These are phyloP conservation scores for Camillea tinctor DNA, from an alignment of 2,329 filamentous ascomycete genomes.

Conservation along the genomic window DNA sequence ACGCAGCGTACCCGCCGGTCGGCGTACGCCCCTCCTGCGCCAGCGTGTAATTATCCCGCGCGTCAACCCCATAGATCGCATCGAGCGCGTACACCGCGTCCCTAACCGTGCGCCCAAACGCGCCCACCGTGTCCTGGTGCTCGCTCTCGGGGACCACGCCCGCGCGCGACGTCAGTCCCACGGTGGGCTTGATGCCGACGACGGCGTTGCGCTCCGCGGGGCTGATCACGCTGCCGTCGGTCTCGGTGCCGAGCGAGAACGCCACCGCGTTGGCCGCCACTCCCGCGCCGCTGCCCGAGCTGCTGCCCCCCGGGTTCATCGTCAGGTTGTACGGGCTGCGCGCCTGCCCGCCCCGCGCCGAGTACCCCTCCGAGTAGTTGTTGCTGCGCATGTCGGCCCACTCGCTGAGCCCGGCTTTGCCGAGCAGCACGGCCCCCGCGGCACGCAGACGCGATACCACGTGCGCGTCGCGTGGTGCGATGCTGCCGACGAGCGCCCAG, in stretches of 20 bases:
- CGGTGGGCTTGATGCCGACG: slow-evolving; percentile 74
- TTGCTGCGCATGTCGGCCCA: slow-evolving; percentile 72
- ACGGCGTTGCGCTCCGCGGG: slow-evolving; percentile 68
- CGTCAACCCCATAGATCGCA: slow-evolving; percentile 65
- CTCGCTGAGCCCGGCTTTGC: slow-evolving; percentile 69
- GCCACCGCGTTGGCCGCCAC: slow-evolving; percentile 62
- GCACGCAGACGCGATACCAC: slow-evolving; percentile 61
- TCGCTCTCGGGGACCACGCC: slow-evolving; percentile 61
- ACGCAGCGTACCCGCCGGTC: slow-evolving; percentile 54
- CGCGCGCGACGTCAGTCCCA: slow-evolving; percentile 62
- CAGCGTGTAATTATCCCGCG: slow-evolving; percentile 64
- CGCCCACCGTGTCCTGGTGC: slow-evolving; percentile 68
- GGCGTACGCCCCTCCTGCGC: slow-evolving; percentile 58
- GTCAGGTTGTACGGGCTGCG: slow-evolving; percentile 68
- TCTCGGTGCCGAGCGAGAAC: slow-evolving; percentile 72
- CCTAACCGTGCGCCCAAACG: slow-evolving; percentile 63
- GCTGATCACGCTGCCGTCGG: slow-evolving; percentile 70
- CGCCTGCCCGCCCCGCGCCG: slow-evolving; percentile 61
- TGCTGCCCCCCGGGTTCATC: slow-evolving; percentile 66
- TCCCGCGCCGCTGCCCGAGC: slow-evolving; percentile 63
- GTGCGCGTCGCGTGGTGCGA: slow-evolving; percentile 66
- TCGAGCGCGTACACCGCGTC: slow-evolving; percentile 68
- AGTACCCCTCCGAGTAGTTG: slow-evolving; percentile 68
- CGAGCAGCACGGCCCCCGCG: slow-evolving; percentile 57
- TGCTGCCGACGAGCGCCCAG: slow-evolving; percentile 63